phyloP scores from a whole-genome alignment of 2,329 filamentous ascomycete genomes.

The Coniochaeta sp. region DNA sequence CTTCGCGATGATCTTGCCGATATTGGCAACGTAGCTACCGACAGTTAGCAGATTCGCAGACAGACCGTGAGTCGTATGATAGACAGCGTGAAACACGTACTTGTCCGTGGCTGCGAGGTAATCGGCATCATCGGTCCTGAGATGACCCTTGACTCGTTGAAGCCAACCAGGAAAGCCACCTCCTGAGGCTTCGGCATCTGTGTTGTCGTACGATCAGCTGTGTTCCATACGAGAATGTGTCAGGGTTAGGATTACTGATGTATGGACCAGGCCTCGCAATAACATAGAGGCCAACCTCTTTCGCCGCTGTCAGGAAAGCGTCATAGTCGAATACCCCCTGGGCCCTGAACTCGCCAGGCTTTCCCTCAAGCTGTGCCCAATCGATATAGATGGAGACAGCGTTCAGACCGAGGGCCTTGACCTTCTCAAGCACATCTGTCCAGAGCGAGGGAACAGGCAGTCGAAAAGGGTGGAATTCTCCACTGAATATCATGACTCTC shows the following conservation, averaged over 20 bases:
- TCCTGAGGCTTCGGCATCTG: slow-evolving; percentile 39
- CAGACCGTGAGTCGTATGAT: neutral
- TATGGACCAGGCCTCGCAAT: slow-evolving; percentile 35
- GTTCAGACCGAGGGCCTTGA: slow-evolving; percentile 66
- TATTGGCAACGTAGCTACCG: slow-evolving; percentile 48
- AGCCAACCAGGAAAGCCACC: slow-evolving; percentile 71
- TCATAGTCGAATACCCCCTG: slow-evolving; percentile 61
- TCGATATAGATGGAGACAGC: slow-evolving; percentile 65
- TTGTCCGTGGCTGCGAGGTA: neutral
- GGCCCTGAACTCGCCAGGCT: slow-evolving; percentile 54
- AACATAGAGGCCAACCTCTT: slow-evolving; percentile 60
- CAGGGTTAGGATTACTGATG: neutral
- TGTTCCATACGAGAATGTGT: neutral
- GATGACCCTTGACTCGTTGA: slow-evolving; percentile 48
- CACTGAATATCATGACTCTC: slow-evolving; percentile 57
- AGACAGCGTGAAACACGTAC: neutral
- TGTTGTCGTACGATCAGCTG: neutral
- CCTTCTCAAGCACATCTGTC: slow-evolving; percentile 66
- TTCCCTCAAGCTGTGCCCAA: slow-evolving; percentile 65
- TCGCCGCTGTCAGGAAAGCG: slow-evolving; percentile 63
- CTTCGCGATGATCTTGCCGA: slow-evolving; percentile 61
- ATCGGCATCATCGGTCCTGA: slow-evolving; percentile 43
- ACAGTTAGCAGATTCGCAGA: neutral
- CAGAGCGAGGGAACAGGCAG: slow-evolving; percentile 29
- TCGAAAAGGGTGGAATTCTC: slow-evolving; percentile 57